Conservation (phyloP, 2,329 filamentous ascomycete species). For the Cordyceps tenuipes region DNA sequence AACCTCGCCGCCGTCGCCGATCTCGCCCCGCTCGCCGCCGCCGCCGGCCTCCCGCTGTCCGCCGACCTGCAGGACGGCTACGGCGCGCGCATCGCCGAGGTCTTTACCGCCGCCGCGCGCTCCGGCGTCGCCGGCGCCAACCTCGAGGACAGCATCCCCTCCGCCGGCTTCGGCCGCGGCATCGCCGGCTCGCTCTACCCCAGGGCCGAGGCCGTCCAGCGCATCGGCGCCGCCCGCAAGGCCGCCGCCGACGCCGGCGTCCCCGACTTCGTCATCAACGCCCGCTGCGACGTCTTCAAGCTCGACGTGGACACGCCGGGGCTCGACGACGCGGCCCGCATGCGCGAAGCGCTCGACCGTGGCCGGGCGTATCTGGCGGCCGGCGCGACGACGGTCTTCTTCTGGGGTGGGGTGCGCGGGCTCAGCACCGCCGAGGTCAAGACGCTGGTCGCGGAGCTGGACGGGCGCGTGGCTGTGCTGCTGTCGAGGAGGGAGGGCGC, state of each 20-base stretch:
- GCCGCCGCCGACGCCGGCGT: conserved; percentile 39
- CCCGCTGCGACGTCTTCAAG: conserved; percentile 46
- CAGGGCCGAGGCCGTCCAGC: conserved; percentile 37
- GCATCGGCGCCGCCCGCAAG: conserved; percentile 35
- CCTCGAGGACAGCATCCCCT: conserved; percentile 43
- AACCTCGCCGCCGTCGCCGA: conserved; percentile 35
- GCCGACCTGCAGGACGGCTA: conserved; percentile 57
- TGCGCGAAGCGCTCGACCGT: conserved; percentile 42
- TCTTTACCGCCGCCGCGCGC: conserved; percentile 36
- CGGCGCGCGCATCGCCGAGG: conserved; percentile 35
- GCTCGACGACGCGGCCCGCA: conserved; percentile 23
- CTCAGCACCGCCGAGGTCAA: conserved; percentile 38
- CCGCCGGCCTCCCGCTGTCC: conserved; percentile 39
- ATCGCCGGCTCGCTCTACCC: conserved; percentile 24
- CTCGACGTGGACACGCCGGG: conserved; percentile 20
- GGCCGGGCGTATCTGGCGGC: conserved; percentile 49
- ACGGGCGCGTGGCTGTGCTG: conserved; percentile 41
- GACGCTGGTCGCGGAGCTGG: conserved; percentile 38
- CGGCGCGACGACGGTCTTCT: conserved; percentile 51
- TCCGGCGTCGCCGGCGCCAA: conserved; percentile 50
- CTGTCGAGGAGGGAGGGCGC: conserved; percentile 28
- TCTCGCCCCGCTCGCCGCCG: conserved; percentile 23
- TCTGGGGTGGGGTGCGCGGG: conserved; percentile 45
- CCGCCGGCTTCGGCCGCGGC: conserved; percentile 26
- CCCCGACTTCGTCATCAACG: conserved; percentile 49